Evolutionary conservation across 371 early-diverging fungal species (phyloP), one percentile per base, ranked within the genome.

Genomic region (Actinomortierella ambigua): DNA sequence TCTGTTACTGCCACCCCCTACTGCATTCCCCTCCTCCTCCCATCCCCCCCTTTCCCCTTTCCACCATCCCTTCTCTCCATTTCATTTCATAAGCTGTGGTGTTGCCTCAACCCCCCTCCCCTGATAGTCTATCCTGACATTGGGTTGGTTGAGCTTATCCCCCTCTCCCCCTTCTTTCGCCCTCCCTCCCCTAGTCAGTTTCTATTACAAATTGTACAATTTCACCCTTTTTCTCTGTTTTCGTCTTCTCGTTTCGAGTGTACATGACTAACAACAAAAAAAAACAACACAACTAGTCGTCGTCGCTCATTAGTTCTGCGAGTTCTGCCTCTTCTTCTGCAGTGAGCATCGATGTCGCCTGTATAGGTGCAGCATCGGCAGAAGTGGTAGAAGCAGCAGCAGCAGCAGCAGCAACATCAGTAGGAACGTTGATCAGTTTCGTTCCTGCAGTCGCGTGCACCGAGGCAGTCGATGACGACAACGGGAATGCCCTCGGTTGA

Each of bases 281-380:
- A 34, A 34, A 34, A 34, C 53, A 56, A 41, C 13, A 71, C 2
- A 44, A 27, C 23, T 68, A 65, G 20, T 82, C 76, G 34, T 81
- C 79, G 50, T 85, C 85, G 46, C 82, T 78, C 86, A 91, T 84
- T 29, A 94, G 80, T 66, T 93, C 95, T 5, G 84, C 91, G 55
- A 95, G 69, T 76, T 93, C 93, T 9, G 85, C 71, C 54, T 93
- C 93, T 66, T 94, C 95, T 62, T 94, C 93, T 51, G 85, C 93
- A 13, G 93, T 93, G 67, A 94, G 55, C 34, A 73, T 28, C 11
- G 34, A 34, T 34, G 7, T 11, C 4, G 7, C 34, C 11, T 34
- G 34, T 34, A 11, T 34, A 34, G 34, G 11, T 34, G 34, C 34
- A 34, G 34, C 34, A 34, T 4, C 11, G 11, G 34, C 34, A 34